These are phyloP conservation scores for Adansonia grandidieri DNA, from an alignment of 441 rosid genomes.

Conservation along the genomic window DNA sequence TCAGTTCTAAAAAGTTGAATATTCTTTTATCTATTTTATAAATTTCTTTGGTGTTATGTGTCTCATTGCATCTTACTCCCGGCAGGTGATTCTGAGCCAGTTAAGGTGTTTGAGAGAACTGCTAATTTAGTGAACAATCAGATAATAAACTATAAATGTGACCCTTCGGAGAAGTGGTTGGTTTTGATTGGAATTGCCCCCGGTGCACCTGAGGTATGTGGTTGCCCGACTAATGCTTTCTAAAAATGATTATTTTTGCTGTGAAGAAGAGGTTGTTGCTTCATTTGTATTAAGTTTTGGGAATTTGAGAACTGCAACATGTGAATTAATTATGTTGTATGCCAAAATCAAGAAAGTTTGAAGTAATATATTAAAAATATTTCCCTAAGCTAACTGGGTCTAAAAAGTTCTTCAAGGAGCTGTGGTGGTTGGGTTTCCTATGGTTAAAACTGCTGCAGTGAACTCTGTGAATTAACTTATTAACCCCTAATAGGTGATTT, in stretches of 20 bases:
- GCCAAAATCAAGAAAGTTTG: background rate
- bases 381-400: background rate
- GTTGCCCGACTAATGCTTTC: constrained; percentile 16
- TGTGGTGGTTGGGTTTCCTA: constrained; percentile 11
- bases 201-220: constrained; percentile 92
- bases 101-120: constrained; percentile 97
- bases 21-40: background rate
- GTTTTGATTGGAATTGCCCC: constrained; percentile 99
- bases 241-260: background rate
- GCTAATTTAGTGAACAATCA: constrained; percentile 94
- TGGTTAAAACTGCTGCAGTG: constrained; percentile 6
- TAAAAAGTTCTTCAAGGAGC: background rate
- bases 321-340: background rate
- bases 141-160: constrained; percentile 94
- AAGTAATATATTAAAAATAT: constrained; percentile 1
- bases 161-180: constrained; percentile 98
- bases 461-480: constrained; percentile 10
- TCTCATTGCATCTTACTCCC: constrained; percentile 20
- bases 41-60: background rate
- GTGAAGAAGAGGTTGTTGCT: background rate
- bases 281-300: background rate
- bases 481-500: background rate
- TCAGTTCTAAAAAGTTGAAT: background rate
- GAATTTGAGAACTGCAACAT: background rate
- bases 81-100: constrained; percentile 96